A percentile compares a stretch with the other conserved stretches of the same genome.
Evolutionary conservation across 352 stramenopile species (phyloP).

Genomic region (Hyphochytrium catenoides): DNA sequence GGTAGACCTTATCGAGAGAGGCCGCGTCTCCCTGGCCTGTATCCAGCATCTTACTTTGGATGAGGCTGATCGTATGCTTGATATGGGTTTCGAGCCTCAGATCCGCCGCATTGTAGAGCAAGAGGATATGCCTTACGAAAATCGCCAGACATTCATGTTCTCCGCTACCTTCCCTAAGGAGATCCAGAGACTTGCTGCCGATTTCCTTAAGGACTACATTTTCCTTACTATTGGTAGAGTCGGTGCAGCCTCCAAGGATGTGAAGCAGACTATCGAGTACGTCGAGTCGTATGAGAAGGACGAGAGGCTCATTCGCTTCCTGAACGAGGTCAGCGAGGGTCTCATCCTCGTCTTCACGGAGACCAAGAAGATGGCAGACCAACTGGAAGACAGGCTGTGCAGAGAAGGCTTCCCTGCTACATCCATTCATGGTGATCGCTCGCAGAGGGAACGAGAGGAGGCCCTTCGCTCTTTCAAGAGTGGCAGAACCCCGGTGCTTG

Average conservation of each 20-base stretch:
- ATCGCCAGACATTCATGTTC: constrained; percentile 99
- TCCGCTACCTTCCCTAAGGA: constrained; percentile 95
- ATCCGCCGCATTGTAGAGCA: constrained; percentile 96
- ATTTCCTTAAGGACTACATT: constrained; percentile 97
- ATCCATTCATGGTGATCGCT: constrained; percentile 95
- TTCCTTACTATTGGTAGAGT: constrained; percentile 97
- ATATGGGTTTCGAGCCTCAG: constrained; percentile 99
- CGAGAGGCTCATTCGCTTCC: constrained; percentile 81
- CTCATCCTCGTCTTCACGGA: constrained; percentile 95
- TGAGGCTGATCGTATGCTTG: constrained; percentile 97
- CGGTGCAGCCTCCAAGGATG: constrained; percentile 87
- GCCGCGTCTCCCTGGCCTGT: constrained; percentile 56
- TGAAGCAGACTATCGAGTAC: constrained; percentile 91
- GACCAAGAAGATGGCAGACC: constrained; percentile 91
- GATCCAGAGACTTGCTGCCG: constrained; percentile 82
- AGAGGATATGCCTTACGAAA: constrained; percentile 84
- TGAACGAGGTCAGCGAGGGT: constrained; percentile 70
- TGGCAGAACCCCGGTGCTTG: constrained; percentile 70
- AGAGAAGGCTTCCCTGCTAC: constrained; percentile 65
- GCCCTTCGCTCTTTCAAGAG: constrained; percentile 76
- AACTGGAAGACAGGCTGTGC: constrained; percentile 84
- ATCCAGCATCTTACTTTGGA: constrained; percentile 94
- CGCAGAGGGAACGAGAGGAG: constrained; percentile 78
- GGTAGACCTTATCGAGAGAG: constrained; percentile 86
- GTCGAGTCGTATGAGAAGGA: constrained; percentile 93